These are phyloP conservation scores for Cajanus cajan DNA, from an alignment of 306 rosid genomes.

Conservation along the genomic window DNA sequence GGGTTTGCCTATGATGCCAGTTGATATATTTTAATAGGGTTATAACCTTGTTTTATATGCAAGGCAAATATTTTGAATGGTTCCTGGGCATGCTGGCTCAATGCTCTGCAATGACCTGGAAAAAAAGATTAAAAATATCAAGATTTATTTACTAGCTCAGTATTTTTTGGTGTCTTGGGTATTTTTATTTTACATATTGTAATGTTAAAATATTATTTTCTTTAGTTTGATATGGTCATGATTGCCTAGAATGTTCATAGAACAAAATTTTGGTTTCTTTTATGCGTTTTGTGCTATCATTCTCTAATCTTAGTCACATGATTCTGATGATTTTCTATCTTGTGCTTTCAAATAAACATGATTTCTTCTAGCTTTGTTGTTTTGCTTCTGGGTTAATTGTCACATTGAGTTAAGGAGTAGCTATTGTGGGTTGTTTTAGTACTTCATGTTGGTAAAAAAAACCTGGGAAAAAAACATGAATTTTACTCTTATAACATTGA, in stretches of 20 bases:
- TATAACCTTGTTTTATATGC: neutral
- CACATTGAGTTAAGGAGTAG: neutral
- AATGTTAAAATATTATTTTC: slow-evolving; percentile 12
- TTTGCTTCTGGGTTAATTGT: slow-evolving; percentile 11
- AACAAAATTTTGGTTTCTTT: neutral
- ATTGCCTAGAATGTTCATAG: neutral
- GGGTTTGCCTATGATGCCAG: neutral
- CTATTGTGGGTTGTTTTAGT: neutral
- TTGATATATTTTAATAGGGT: neutral
- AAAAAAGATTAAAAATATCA: neutral
- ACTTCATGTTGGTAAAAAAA: neutral
- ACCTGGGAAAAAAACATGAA: neutral
- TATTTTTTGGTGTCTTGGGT: slow-evolving; percentile 5
- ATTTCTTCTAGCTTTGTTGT: slow-evolving; percentile 13
- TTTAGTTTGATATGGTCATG: neutral
- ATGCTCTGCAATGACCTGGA: neutral
- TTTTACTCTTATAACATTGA: neutral
- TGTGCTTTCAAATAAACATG: slow-evolving; percentile 1
- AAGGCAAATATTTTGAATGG: neutral
- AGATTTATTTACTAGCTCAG: neutral
- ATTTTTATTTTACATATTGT: neutral
- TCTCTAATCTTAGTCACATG: neutral
- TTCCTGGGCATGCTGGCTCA: neutral
- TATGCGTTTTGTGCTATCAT: neutral
- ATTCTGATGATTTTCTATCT: neutral